phyloP scores from a whole-genome alignment of 345 rosid genomes.

The Angophora floribunda region DNA sequence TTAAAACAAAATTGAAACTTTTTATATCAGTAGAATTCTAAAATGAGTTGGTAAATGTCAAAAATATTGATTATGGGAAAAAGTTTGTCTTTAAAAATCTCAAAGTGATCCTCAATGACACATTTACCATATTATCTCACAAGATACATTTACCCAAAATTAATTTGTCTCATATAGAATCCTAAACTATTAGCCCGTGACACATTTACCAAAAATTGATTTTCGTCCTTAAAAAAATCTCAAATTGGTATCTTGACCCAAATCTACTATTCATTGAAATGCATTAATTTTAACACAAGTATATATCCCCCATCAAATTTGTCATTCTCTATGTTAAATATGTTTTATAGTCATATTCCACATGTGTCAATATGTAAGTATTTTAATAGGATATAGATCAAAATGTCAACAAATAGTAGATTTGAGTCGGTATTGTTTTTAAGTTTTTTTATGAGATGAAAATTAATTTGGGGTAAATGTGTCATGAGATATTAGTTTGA shows the following conservation, averaged over 20 bases:
- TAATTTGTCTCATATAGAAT: background rate
- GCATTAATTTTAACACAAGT: background rate
- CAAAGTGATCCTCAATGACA: background rate
- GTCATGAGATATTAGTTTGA: rapidly evolving
- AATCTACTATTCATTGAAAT: background rate
- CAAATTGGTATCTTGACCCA: background rate
- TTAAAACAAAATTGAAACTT: background rate
- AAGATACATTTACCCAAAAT: rapidly evolving
- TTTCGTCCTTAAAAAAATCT: background rate
- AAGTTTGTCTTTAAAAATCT: background rate
- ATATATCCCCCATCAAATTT: rapidly evolving
- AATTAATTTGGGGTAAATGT: background rate
- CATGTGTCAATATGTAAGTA: rapidly evolving
- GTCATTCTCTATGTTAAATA: background rate
- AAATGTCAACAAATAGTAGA: background rate
- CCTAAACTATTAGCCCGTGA: rapidly evolving
- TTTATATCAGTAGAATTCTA: background rate
- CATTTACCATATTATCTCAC: background rate
- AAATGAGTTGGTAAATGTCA: background rate
- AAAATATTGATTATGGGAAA: background rate
- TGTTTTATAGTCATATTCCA: background rate
- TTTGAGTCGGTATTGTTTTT: background rate
- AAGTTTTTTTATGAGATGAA: background rate
- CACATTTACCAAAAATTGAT: background rate
- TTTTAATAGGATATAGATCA: background rate